Base-by-base conservation (phyloP, 768 basidiomycete species). In the Lentinula sp. region DNA sequence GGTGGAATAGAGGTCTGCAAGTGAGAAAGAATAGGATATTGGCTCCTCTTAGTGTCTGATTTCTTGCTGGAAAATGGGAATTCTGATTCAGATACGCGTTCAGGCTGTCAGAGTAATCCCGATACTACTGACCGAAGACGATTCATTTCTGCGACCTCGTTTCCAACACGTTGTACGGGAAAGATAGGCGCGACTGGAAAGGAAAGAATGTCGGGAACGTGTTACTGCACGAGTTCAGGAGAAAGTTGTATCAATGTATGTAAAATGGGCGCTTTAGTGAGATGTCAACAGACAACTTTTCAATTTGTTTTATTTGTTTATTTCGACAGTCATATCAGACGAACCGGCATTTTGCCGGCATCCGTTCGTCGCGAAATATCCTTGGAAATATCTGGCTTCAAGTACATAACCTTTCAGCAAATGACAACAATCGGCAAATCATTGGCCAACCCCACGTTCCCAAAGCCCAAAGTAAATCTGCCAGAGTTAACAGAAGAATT, bases 121-220 rank as follows among this genome's bases (percentile, higher is more conserved):
- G 45, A 66, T 48, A 39, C 32, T 63, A 71, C 88, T 77, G 79
- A 90, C 91, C 91, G 91, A 76, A 92, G 89, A 68, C 87, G 88
- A 79, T 89, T 77, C 90, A 93, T 91, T 48, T 65, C 67, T 63
- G 65, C 61, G 63, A 69, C 81, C 85, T 86, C 82, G 82, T 79
- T 84, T 84, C 76, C 74, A 79, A 83, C 88, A 90, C 87, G 88
- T 84, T 87, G 79, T 68, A 68, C 48, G 60, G 65, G 65, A 70
- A 62, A 69, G 74, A 71, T 66, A 63, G 51, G 51, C 51, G 51
- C 37, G 15, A 53, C 51, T 45, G 13, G 57, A 61, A 70, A 80
- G 73, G 71, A 76, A 71, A 74, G 57, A 48, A 36, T 49, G 57
- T 46, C 43, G 77, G 76, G 80, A 89, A 88, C 88, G 88, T 90